Conservation (phyloP, 495 filamentous ascomycete genomes). For the Staphylotrichum tortipilum region DNA sequence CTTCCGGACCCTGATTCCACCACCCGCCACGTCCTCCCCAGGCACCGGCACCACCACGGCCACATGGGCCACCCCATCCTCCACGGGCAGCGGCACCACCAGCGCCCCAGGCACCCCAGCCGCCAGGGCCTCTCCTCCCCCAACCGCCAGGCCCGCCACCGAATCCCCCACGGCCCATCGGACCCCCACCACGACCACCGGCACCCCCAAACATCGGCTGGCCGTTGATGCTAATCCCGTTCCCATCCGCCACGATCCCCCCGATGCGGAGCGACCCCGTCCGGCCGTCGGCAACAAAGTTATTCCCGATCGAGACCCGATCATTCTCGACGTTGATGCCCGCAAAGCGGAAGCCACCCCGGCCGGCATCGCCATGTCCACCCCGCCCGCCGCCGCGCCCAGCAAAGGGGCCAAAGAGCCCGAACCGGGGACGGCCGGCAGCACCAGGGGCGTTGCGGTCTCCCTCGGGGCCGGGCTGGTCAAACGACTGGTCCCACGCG, state of each 20-base stretch:
- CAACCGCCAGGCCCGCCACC: not conserved
- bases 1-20: not conserved
- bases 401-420: constrained; percentile 6
- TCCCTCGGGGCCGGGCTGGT: not conserved
- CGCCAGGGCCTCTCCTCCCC: not conserved
- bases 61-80: not conserved
- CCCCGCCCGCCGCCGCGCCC: not conserved
- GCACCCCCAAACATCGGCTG: constrained; percentile 15
- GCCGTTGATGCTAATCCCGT: constrained; percentile 28
- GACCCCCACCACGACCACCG: not conserved
- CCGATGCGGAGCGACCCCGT: constrained; percentile 34
- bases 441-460: not conserved
- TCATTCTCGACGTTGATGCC: constrained; percentile 31
- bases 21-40: not conserved
- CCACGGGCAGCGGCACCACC: not conserved
- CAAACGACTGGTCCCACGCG: constrained; percentile 19
- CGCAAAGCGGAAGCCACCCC: constrained; percentile 25
- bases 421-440: not conserved
- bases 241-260: constrained; percentile 20
- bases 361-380: not conserved
- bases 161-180: not conserved
- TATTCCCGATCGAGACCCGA: constrained; percentile 30
- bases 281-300: constrained; percentile 31
- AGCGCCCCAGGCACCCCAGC: not conserved
- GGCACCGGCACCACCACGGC: not conserved